Evolutionary conservation across 768 basidiomycete species (phyloP).

Genomic region (Boletus speciosus): DNA sequence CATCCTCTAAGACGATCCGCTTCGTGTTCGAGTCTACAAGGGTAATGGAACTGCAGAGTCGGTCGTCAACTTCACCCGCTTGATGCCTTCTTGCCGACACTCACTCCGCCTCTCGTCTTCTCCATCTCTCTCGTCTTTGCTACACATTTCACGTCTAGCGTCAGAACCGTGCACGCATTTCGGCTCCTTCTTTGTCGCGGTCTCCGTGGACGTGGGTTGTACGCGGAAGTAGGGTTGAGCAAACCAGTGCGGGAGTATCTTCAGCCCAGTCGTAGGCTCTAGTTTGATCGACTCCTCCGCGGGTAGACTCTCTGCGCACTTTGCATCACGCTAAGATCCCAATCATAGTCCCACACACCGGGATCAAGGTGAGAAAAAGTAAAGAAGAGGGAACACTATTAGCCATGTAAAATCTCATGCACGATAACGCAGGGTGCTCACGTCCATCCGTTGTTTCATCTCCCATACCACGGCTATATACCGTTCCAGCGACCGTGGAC

Average conservation of each 20-base stretch:
- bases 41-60: background rate
- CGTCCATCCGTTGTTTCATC: constrained; percentile 58
- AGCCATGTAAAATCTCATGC: background rate
- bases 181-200: background rate
- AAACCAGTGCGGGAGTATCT: constrained; percentile 62
- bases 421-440: constrained; percentile 27
- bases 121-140: background rate
- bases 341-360: background rate
- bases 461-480: constrained; percentile 57
- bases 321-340: constrained; percentile 44
- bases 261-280: constrained; percentile 48
- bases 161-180: constrained; percentile 5
- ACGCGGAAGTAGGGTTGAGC: constrained; percentile 64
- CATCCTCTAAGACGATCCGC: background rate
- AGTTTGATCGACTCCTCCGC: constrained; percentile 38
- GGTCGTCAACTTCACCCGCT: constrained; percentile 9
- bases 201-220: background rate
- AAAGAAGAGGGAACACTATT: background rate
- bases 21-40: background rate
- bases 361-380: background rate
- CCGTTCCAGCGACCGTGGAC: constrained; percentile 19
- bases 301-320: constrained; percentile 26
- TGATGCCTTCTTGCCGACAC: constrained; percentile 1
- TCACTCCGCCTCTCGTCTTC: background rate
- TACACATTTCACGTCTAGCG: background rate